Conservation (phyloP, 2,329 filamentous ascomycete species). For the Dothistroma pini region DNA sequence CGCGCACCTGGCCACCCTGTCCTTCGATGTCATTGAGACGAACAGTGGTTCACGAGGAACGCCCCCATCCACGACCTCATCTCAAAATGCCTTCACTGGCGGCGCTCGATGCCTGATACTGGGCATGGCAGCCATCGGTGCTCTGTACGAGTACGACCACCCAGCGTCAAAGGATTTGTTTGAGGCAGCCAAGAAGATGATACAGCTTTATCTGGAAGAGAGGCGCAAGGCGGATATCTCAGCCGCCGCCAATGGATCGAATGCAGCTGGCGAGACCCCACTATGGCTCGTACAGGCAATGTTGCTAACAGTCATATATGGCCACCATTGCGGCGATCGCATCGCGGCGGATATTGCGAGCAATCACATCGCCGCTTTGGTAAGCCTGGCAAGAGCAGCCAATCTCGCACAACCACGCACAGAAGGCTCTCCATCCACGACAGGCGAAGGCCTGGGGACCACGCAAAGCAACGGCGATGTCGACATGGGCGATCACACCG, state of each 20-base stretch:
- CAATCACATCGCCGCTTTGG: slow-evolving; percentile 84
- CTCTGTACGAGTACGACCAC: slow-evolving; percentile 82
- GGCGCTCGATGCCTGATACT: slow-evolving; percentile 83
- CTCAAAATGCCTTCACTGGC: slow-evolving; percentile 57
- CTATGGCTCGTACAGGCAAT: slow-evolving; percentile 96
- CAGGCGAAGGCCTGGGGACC: slow-evolving; percentile 8
- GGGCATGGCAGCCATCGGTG: slow-evolving; percentile 82
- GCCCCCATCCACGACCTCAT: slow-evolving; percentile 51
- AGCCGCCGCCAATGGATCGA: slow-evolving; percentile 50
- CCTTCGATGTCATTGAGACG: slow-evolving; percentile 75
- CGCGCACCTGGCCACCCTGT: slow-evolving; percentile 83
- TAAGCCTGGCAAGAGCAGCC: slow-evolving; percentile 87
- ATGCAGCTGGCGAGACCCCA: slow-evolving; percentile 56
- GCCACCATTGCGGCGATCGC: slow-evolving; percentile 91
- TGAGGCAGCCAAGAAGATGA: slow-evolving; percentile 92
- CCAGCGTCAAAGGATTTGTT: slow-evolving; percentile 79
- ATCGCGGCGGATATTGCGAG: slow-evolving; percentile 86
- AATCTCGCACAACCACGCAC: slow-evolving; percentile 59
- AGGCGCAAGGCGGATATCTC: slow-evolving; percentile 79
- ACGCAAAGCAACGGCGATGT: slow-evolving; percentile 45
- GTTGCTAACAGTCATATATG: slow-evolving; percentile 93
- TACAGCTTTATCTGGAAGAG: slow-evolving; percentile 87
- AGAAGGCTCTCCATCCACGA: slow-evolving; percentile 11
- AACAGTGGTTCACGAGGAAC: slow-evolving; percentile 50
- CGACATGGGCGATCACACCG: slow-evolving; percentile 43